Evolutionary conservation across 1,139 yeast genomes (phyloP), one percentile per base, ranked within the genome.

Genomic region (Geotrichum aggregatum): DNA sequence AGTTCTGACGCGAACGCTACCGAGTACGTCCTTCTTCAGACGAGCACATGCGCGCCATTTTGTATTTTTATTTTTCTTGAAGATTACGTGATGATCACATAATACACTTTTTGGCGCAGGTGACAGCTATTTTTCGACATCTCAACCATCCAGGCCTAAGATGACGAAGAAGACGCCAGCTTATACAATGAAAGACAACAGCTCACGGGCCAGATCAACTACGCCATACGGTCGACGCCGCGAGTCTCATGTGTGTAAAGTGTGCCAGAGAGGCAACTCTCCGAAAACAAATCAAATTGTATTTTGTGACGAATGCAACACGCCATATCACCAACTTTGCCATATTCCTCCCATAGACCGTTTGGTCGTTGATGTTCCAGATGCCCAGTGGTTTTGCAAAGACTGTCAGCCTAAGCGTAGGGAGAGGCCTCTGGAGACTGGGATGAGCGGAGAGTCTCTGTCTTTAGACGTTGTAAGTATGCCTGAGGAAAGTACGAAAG

Each of bases 381-480:
- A 72, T 49, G 74, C 74, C 3, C 71, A 70, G 58, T 73, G 76
- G 76, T 71, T 69, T 57, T 73, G 76, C 58, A 62, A 63, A 46
- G 69, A 69, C 42, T 73, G 76, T 53, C 71, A 67, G 53, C 65
- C 66, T 10, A 68, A 69, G 51, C 60, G 70, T 7, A 59, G 68
- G 3, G 73, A 71, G 47, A 60, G 63, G 31, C 70, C 73, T 13
- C 59, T 72, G 33, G 73, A 71, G 49, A 72, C 74, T 0, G 76
- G 76, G 8, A 54, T 63, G 18, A 58, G 70, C 2, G 73, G 74
- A 1, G 70, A 65, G 21, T 64, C 62, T 8, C 57, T 72, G 24
- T 66, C 71, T 11, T 60, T 66, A 6, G 72, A 67, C 39, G 69
- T 70, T 40, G 62, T 59, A 52, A 38, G 57, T 50, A 21, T 24